Base-by-base conservation (phyloP, 2,329 filamentous ascomycete species). In the Exophiala sp. region DNA sequence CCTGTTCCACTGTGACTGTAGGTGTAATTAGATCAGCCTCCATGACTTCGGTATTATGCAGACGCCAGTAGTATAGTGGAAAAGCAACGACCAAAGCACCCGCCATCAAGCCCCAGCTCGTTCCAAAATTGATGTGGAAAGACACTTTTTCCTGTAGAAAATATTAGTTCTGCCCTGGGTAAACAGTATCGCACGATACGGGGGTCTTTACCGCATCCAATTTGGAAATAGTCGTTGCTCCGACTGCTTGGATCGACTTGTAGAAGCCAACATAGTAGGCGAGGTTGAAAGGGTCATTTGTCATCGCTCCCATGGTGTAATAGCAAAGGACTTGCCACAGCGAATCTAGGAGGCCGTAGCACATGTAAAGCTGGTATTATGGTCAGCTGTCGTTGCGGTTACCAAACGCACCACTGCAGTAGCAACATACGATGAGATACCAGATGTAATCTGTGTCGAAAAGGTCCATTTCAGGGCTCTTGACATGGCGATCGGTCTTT, bases 181-280 rank as follows among this genome's bases (percentile, higher is more conserved):
- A 34, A 52, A 46, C 34, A 6, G 8, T 7, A 32, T 24, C 14
- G 8, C 12, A 35, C 16, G 43, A 12, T 14, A 5, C n/a, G 5
- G 41, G 11, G n/a, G 39, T 16, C 65, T 67, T 63, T 69, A 73
- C 71, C 65, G 69, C 73, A 45, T 65, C 62, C 39, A 63, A 49
- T 11, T 60, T 60, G 34, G 69, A 76, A 57, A 72, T 73, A 46
- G 70, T 81, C 55, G 88, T 89, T 2, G 86, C 84, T 63, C 89
- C 90, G 20, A 88, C 89, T n/a, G 88, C 92, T 71, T 95, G 90
- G 60, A 95, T 88, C 47, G 86, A 86, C 75, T 94, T 94, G 81
- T 94, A 94, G 77, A 88, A 91, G 59, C 89, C 91, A 39, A 90
- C 88, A 66, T 92, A 87, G 77, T 96, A 96, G 74, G 92, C 91